Evolutionary conservation across 345 rosid species (phyloP).

Genomic region (Heritiera fomes): DNA sequence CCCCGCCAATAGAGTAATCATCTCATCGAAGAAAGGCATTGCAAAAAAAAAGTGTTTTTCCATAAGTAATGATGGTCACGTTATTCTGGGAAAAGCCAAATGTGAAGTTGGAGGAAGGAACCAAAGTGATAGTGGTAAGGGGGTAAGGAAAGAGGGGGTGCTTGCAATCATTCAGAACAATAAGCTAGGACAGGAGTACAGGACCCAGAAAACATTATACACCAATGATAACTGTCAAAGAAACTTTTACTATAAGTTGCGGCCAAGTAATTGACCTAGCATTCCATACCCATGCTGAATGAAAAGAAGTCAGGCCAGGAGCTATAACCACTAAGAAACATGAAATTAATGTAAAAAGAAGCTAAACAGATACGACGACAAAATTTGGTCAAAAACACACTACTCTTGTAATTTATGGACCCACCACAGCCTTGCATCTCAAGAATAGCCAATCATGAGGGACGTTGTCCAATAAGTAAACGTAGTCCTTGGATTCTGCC

Average conservation of each 20-base stretch:
- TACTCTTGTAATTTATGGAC: conserved; percentile 25
- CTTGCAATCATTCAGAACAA: neutral
- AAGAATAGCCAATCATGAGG: conserved; percentile 99
- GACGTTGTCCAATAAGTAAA: conserved; percentile 83
- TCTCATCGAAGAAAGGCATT: neutral
- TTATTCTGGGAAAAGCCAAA: no score
- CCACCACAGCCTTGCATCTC: conserved; percentile 98
- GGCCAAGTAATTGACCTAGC: neutral
- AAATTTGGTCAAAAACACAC: neutral
- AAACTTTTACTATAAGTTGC: neutral
- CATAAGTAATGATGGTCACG: no score
- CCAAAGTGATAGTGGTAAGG: neutral
- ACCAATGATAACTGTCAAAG: neutral
- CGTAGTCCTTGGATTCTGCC: conserved; percentile 79
- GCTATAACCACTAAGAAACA: neutral
- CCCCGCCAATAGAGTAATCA: conserved; percentile 1
- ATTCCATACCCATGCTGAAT: neutral
- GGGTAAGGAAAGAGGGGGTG: neutral
- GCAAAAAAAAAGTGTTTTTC: neutral
- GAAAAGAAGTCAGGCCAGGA: neutral
- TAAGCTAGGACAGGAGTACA: neutral
- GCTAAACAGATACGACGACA: neutral
- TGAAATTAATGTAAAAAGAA: neutral
- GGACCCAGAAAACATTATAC: neutral
- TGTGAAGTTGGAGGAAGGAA: no score